Base-by-base conservation (phyloP, 2,329 filamentous ascomycete species). In the Fusarium decemcellulare region DNA sequence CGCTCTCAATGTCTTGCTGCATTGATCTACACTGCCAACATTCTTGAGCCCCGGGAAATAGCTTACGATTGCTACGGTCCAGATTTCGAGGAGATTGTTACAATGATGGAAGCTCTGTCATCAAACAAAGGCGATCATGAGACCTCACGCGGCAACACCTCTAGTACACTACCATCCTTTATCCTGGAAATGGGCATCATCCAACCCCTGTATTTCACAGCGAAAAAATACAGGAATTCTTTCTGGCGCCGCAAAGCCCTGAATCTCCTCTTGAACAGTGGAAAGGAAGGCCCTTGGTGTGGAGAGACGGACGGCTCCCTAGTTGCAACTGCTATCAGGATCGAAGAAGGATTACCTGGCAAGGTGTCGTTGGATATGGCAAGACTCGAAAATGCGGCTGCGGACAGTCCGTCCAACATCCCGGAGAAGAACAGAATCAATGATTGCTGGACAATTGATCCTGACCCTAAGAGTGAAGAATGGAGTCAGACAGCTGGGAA, bases 221-320 rank as follows among this genome's bases (percentile, higher is more conserved):
- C 47, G 23, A 30, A 18, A 8, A 51, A 63, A 59, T 73, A 73
- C 6, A 63, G 70, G 9, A 57, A 69, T 3, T 6, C 46, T 0
- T 40, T 43, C 5, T 73, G 70, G 71, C 71, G 70, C 0, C 68
- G 68, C 1, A 72, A 27, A 16, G 70, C 71, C 0, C 39, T 73
- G 0, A 8, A 10, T 10, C 48, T 73, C 6, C 36, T 73, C 0
- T 14, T 44, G 0, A 53, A 60, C 1, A 63, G 62, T 0, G 71
- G 70, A 0, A 73, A 48, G 4, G 70, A 73, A 29, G 71, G 71
- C 0, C 71, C 68, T 0, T 73, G 68, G 70, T 70, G 65, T 5
- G 59, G 70, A 0, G 57, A 67, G 23, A 67, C 54, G 1, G 68
- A 73, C 5, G 56, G 65, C 0, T 50, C 61, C 0, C 9, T 70